phyloP scores from a whole-genome alignment of 2,329 filamentous ascomycete species.

The Penicillium italicum region DNA sequence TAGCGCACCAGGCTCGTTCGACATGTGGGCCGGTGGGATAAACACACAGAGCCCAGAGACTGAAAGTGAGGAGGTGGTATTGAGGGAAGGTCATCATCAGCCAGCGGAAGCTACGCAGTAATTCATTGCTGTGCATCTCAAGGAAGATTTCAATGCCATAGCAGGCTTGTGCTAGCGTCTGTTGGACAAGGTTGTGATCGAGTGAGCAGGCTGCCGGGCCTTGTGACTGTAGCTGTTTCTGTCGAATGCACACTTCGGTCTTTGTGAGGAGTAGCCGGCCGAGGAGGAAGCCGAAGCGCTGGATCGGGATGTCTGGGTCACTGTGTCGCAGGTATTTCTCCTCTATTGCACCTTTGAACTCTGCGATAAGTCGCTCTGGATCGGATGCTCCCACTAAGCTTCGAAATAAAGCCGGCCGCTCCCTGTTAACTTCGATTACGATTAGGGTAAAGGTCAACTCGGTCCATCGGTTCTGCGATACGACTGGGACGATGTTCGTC shows the following conservation, averaged over 20 bases:
- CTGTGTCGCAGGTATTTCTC: conserved; percentile 50
- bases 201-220: conserved; percentile 8
- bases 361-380: conserved; percentile 39
- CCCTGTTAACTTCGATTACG: conserved; percentile 51
- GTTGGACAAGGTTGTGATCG: conserved; percentile 26
- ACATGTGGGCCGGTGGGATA: conserved; percentile 31
- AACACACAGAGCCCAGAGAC: conserved; percentile 46
- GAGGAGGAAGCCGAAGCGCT: conserved; percentile 33
- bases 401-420: conserved; percentile 19
- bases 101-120: conserved; percentile 41
- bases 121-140: conserved; percentile 34
- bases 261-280: conserved; percentile 34
- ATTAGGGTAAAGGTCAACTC: conserved; percentile 57
- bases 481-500: conserved; percentile 47
- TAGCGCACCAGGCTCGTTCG: conserved; percentile 33
- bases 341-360: conserved; percentile 47
- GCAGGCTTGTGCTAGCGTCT: conserved; percentile 36
- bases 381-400: background rate
- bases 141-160: conserved; percentile 35
- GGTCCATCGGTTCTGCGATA: conserved; percentile 52
- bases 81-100: conserved; percentile 41
- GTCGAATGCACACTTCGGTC: conserved; percentile 34
- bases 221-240: conserved; percentile 21
- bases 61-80: conserved; percentile 45
- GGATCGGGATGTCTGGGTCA: conserved; percentile 52